Evolutionary conservation across 176 grass and related monocot species (phyloP).

Genomic region (Juncus effusus): DNA sequence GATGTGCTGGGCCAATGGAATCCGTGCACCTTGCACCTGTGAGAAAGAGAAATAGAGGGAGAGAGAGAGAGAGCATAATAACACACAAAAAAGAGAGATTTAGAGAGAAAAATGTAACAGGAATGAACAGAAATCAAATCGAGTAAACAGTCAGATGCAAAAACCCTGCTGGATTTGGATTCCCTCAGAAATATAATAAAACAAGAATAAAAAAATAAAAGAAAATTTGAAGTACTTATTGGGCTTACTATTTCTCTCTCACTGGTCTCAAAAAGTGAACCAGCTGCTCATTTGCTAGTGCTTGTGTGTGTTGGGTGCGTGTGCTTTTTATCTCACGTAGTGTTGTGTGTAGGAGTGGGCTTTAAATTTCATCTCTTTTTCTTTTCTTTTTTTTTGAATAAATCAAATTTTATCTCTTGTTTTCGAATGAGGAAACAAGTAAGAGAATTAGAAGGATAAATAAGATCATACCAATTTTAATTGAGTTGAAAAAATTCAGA

Average conservation of each 20-base stretch:
- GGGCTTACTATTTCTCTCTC: constrained; percentile 23
- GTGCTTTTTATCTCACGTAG: constrained; percentile 4
- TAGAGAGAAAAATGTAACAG: constrained; percentile 21
- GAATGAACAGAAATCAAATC: constrained; percentile 25
- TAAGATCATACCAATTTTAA: no score
- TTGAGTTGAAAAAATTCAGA: no score
- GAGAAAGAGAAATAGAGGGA: constrained; percentile 19
- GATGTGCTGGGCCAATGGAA: constrained; percentile 33
- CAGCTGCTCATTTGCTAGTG: not conserved
- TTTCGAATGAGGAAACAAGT: no score
- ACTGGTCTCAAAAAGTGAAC: constrained; percentile 13
- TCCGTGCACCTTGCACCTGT: constrained; percentile 28
- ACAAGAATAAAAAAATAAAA: no score
- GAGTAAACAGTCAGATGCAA: constrained; percentile 29
- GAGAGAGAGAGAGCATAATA: constrained; percentile 18
- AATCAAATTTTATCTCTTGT: not conserved
- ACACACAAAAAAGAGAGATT: not conserved
- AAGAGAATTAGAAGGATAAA: no score
- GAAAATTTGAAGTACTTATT: constrained; percentile 6
- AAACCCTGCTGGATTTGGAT: constrained; percentile 6
- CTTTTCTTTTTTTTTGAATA: not conserved
- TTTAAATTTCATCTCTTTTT: not conserved
- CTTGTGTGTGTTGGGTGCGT: constrained; percentile 8
- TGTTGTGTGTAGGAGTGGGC: not conserved
- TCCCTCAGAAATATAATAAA: no score